These are phyloP conservation scores for Lasiodiplodia sp. DNA, from an alignment of 2,329 filamentous ascomycete genomes.

Conservation along the genomic window DNA sequence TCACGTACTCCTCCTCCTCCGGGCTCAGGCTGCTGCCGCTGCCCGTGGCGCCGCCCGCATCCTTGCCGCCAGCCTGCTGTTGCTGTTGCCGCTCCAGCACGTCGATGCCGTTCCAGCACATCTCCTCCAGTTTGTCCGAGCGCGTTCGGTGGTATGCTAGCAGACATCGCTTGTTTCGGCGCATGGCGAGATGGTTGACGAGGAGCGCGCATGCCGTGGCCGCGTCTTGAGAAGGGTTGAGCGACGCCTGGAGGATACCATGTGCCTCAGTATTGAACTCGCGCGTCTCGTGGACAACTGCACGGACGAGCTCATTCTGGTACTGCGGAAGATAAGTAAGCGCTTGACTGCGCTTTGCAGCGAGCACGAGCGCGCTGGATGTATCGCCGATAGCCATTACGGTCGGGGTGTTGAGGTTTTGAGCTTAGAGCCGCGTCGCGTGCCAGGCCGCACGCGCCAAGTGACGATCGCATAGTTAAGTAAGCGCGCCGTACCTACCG, in stretches of 20 bases:
- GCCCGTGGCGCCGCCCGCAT: conserved; percentile 56
- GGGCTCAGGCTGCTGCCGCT: conserved; percentile 82
- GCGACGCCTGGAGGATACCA: conserved; percentile 71
- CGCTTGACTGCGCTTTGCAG: conserved; percentile 93
- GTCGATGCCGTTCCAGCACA: conserved; percentile 91
- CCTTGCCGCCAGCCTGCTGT: conserved; percentile 39
- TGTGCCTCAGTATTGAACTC: conserved; percentile 88
- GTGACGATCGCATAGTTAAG: too few species aligned
- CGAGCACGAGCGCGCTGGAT: conserved; percentile 65
- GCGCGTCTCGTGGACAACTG: conserved; percentile 87
- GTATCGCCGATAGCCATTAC: too few species aligned
- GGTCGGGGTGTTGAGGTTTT: too few species aligned
- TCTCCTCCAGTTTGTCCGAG: conserved; percentile 88
- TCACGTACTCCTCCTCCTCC: conserved; percentile 79
- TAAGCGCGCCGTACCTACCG: too few species aligned
- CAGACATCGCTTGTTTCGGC: conserved; percentile 93
- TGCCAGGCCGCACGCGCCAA: too few species aligned
- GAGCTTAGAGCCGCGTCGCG: too few species aligned
- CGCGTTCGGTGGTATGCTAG: conserved; percentile 92
- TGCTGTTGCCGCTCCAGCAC: conserved; percentile 70
- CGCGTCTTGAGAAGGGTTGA: conserved; percentile 83
- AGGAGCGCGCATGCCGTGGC: conserved; percentile 87
- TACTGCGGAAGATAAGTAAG: conserved; percentile 88
- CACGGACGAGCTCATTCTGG: conserved; percentile 87
- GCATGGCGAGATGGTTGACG: conserved; percentile 93